phyloP scores from a whole-genome alignment of 1,284 basidiomycete genomes.

The Rhodofomes roseus region DNA sequence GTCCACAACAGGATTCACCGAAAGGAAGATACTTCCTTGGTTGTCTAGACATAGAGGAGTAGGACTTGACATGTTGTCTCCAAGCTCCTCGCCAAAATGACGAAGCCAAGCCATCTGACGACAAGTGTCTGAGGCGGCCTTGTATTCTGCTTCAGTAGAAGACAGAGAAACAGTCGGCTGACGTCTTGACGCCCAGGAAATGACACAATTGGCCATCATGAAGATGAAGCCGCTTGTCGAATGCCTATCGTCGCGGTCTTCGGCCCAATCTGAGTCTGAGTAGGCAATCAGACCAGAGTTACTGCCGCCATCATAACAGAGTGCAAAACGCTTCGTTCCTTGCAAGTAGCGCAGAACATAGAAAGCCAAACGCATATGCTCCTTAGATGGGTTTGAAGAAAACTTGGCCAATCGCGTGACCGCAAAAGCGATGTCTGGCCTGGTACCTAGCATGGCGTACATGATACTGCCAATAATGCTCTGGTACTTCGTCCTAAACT shows the following conservation, averaged over 20 bases:
- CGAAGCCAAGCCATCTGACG: slow-evolving; percentile 21
- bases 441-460: slow-evolving; percentile 33
- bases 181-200: slow-evolving; percentile 34
- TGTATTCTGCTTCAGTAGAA: slow-evolving; percentile 33
- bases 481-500: slow-evolving; percentile 17
- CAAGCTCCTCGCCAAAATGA: slow-evolving; percentile 12
- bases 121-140: slow-evolving; percentile 21
- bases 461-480: slow-evolving; percentile 34
- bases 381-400: slow-evolving; percentile 26
- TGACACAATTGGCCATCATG: slow-evolving; percentile 19
- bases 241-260: slow-evolving; percentile 19
- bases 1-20: slow-evolving; percentile 23
- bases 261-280: slow-evolving; percentile 36
- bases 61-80: neutral
- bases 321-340: slow-evolving; percentile 27
- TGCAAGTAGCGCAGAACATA: slow-evolving; percentile 37
- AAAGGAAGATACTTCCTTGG: slow-evolving; percentile 24
- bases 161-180: slow-evolving; percentile 19
- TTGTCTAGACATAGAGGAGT: slow-evolving; percentile 28
- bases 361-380: slow-evolving; percentile 34
- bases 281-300: slow-evolving; percentile 27
- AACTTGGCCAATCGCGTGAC: slow-evolving; percentile 18
- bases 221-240: slow-evolving; percentile 35
- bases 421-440: slow-evolving; percentile 34
- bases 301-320: slow-evolving; percentile 24